Percentiles rank a stretch among this genome's conserved stretches.
These are phyloP conservation scores for Castanea sativa DNA, from an alignment of 306 rosid species.

Conservation along the genomic window DNA sequence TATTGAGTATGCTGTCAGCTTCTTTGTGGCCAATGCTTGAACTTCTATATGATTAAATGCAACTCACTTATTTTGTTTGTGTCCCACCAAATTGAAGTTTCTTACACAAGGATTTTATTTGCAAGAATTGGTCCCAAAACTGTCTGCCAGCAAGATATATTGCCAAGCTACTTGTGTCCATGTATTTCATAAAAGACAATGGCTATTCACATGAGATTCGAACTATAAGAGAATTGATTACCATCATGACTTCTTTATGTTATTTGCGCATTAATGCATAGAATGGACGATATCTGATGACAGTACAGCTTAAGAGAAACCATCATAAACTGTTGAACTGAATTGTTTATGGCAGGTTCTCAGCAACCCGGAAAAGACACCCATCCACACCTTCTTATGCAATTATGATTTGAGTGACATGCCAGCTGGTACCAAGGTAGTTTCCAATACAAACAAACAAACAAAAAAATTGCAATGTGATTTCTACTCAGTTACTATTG, in stretches of 20 bases:
- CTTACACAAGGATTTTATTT: background rate
- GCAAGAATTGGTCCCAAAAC: background rate
- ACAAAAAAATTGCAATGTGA: background rate
- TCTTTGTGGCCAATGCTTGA: background rate
- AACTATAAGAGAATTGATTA: background rate
- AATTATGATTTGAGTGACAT: constrained; percentile 83
- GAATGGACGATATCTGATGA: constrained; percentile 7
- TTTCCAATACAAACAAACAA: background rate
- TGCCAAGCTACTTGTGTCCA: background rate
- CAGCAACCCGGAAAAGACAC: constrained; percentile 93
- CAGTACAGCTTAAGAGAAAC: constrained; percentile 2
- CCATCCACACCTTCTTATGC: constrained; percentile 84
- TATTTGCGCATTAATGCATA: background rate
- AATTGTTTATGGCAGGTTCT: constrained; percentile 61
- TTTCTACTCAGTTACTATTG: background rate
- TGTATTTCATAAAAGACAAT: background rate
- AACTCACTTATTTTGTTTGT: background rate
- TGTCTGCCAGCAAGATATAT: background rate
- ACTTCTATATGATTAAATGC: background rate
- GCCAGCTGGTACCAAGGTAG: constrained; percentile 91
- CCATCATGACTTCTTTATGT: constrained; percentile 1
- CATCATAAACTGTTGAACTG: constrained; percentile 14
- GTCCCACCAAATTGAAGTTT: background rate
- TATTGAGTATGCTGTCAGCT: background rate
- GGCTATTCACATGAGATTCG: background rate